Percentiles rank a stretch among this genome's conserved stretches.
These are phyloP conservation scores for Teunomyces pallodes DNA, from an alignment of 805 yeast genomes.

Conservation along the genomic window DNA sequence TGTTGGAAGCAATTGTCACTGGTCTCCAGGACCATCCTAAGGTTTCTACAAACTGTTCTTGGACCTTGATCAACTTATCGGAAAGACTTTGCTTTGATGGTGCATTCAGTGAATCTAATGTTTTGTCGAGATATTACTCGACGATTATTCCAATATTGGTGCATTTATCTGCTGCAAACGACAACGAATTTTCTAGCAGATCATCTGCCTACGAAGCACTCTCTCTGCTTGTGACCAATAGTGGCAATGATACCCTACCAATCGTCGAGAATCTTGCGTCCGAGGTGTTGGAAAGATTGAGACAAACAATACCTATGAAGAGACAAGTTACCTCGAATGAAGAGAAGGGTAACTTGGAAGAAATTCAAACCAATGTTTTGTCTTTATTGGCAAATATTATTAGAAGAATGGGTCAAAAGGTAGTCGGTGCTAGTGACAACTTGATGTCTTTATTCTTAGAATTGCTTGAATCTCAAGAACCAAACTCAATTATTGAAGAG, in stretches of 20 bases:
- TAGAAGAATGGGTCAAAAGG: constrained; percentile 71
- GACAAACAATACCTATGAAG: constrained; percentile 57
- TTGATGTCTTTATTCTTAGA: constrained; percentile 81
- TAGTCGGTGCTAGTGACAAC: constrained; percentile 68
- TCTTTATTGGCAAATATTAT: constrained; percentile 79
- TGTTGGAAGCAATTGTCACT: constrained; percentile 66
- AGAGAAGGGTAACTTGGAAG: constrained; percentile 76
- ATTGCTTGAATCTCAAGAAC: constrained; percentile 55
- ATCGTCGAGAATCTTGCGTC: constrained; percentile 71
- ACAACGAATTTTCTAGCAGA: constrained; percentile 83
- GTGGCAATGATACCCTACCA: constrained; percentile 68
- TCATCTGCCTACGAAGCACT: constrained; percentile 97
- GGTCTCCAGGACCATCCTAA: constrained; percentile 93
- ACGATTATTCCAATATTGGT: constrained; percentile 68
- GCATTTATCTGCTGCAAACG: constrained; percentile 64
- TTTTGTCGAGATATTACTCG: constrained; percentile 72
- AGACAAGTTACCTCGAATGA: constrained; percentile 62
- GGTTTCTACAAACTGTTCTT: constrained; percentile 94
- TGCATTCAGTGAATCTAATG: constrained; percentile 48
- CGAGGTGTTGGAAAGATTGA: constrained; percentile 70
- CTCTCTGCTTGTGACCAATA: constrained; percentile 72
- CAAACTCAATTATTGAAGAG: constrained; percentile 84
- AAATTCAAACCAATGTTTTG: constrained; percentile 78
- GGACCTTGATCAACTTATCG: constrained; percentile 90
- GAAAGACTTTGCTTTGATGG: constrained; percentile 72